Conservation (phyloP, 176 grass and related monocot species). For the Alloteropsis semialata region DNA sequence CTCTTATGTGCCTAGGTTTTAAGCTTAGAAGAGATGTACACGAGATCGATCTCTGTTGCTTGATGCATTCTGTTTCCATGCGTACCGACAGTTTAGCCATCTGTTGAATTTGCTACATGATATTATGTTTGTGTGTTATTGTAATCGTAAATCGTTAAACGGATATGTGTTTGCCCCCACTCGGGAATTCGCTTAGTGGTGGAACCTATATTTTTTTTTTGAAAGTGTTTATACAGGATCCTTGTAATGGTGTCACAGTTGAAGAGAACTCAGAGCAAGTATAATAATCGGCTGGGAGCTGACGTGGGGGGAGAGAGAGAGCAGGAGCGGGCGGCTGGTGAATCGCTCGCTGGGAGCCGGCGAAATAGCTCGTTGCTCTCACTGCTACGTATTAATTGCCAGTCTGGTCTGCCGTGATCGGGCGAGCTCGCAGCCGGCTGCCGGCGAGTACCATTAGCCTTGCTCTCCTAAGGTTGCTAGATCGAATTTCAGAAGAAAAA, state of each 20-base stretch:
- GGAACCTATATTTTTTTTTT: background rate
- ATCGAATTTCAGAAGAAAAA: too few relatives aligned
- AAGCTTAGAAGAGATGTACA: constrained; percentile 55
- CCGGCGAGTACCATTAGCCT: too few relatives aligned
- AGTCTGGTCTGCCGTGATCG: too few relatives aligned
- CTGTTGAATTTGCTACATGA: background rate
- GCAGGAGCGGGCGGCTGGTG: too few relatives aligned
- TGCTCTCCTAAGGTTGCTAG: too few relatives aligned
- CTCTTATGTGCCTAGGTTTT: constrained; percentile 46
- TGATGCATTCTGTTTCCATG: constrained; percentile 78
- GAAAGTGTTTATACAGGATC: constrained; percentile 87
- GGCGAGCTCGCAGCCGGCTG: too few relatives aligned
- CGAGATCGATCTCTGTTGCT: constrained; percentile 31
- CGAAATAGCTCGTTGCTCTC: too few relatives aligned
- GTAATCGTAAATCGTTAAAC: too few relatives aligned
- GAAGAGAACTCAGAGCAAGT: constrained; percentile 59
- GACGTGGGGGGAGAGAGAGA: too few relatives aligned
- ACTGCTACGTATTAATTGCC: too few relatives aligned
- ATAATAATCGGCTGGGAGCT: constrained; percentile 45
- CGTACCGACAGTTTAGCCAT: constrained; percentile 73
- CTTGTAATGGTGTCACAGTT: constrained; percentile 69
- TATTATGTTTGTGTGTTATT: background rate
- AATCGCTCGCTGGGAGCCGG: too few relatives aligned
- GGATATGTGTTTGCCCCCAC: background rate
- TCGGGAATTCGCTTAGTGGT: background rate